Base-by-base conservation (phyloP, 202 grass and related monocot genomes). In the Zizania palustris region DNA sequence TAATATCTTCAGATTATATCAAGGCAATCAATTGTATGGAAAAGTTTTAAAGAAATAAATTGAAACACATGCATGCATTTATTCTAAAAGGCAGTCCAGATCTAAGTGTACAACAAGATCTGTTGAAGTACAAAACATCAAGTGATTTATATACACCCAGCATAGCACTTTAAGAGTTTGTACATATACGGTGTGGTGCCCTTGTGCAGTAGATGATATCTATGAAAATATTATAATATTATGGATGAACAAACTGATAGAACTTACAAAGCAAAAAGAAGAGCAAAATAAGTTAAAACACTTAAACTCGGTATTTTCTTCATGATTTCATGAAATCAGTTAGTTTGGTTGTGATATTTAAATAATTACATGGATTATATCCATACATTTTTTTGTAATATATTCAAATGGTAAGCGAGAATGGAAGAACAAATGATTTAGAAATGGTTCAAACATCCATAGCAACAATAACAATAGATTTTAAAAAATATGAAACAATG, bases 1-100 rank as follows among this genome's bases (percentile, higher is more conserved):
- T 94, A 92, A 86, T 97, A 97, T 92, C 95, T 97, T 88, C 45
- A 49, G 57, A 85, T 75, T 71, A 75, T 57, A 85, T 97, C 53
- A 97, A 90, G 80, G 89, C 28, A 82, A 72, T 48, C 71, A 55
- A 63, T 37, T 43, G 54, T 48, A 80, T 19, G 50, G 37, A 0
- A n/a, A 88, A 36, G 39, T 65, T 19, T 67, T 80, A 57, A 15
- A 34, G 41, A 16, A 22, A 6, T 8, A 73, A 83, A 72, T 9
- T 9, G 81, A 77, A 35, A 78, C 63, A 43, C 42, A 67, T 11
- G 33, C 54, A 78, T 3, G 8, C 41, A 68, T 60, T 34, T n/a
- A 75, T 43, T 49, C 21, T 45, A 59, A 12, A 64, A 82, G 28
- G 60, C 10, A 74, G 36, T n/a, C 11, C 16, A 9, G 22, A 34